phyloP scores from a whole-genome alignment of 495 filamentous ascomycete species.

The Neurospora africana region DNA sequence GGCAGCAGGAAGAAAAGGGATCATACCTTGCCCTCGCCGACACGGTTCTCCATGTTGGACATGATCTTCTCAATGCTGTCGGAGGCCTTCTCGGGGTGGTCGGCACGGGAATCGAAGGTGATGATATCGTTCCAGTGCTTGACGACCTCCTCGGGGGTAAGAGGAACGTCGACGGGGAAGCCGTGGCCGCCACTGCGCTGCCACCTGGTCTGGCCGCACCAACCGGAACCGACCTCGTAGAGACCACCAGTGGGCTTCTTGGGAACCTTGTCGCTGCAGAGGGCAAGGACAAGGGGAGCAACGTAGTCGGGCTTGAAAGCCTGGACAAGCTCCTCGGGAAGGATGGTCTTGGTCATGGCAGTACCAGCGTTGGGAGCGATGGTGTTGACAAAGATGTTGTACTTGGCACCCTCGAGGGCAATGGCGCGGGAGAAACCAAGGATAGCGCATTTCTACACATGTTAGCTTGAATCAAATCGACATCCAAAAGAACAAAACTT shows the following conservation, averaged over 20 bases:
- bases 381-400: slow-evolving; percentile 98
- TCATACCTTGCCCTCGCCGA: slow-evolving; percentile 41
- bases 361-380: slow-evolving; percentile 97
- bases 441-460: slow-evolving; percentile 70
- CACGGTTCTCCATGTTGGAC: slow-evolving; percentile 78
- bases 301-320: slow-evolving; percentile 99
- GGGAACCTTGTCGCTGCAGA: slow-evolving; percentile 81
- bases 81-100: slow-evolving; percentile 70
- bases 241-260: slow-evolving; percentile 76
- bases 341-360: slow-evolving; percentile 87
- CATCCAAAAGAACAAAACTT: slow-evolving; percentile 23
- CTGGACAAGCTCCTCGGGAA: slow-evolving; percentile 96
- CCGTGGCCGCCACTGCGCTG: slow-evolving; percentile 83
- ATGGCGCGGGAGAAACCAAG: slow-evolving; percentile 89
- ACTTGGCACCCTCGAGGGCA: slow-evolving; percentile 87
- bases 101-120: slow-evolving; percentile 82
- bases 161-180: slow-evolving; percentile 80
- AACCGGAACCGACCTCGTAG: slow-evolving; percentile 95
- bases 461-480: slow-evolving; percentile 3
- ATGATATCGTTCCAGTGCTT: slow-evolving; percentile 69
- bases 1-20: slow-evolving; percentile 10
- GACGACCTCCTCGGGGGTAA: slow-evolving; percentile 79
- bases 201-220: slow-evolving; percentile 88
- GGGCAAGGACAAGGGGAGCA: slow-evolving; percentile 78
- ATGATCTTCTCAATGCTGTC: slow-evolving; percentile 79